Conservation (phyloP, 2,329 filamentous ascomycete species). For the Botrytis squamosa region DNA sequence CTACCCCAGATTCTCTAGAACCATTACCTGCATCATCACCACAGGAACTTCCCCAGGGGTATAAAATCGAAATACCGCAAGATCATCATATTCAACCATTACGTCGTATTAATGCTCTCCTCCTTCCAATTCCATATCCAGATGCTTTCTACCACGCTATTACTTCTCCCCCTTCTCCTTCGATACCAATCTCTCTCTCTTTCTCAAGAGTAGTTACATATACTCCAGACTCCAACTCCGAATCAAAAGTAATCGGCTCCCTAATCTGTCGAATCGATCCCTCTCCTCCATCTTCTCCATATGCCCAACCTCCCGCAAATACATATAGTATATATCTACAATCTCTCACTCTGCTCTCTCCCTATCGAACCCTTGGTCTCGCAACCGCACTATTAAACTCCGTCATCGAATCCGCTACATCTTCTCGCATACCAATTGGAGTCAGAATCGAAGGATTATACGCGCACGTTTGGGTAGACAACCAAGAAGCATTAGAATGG, state of each 20-base stretch:
- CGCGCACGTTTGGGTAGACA: constrained; percentile 68
- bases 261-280: constrained; percentile 61
- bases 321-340: constrained; percentile 61
- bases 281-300: constrained; percentile 32
- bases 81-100: constrained; percentile 56
- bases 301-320: constrained; percentile 21
- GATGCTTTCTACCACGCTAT: constrained; percentile 61
- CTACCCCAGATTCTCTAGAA: constrained; percentile 23
- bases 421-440: constrained; percentile 11
- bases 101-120: constrained; percentile 62
- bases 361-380: constrained; percentile 60
- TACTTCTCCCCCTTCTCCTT: constrained; percentile 49
- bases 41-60: constrained; percentile 43
- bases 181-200: constrained; percentile 37
- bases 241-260: constrained; percentile 57
- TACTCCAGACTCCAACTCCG: constrained; percentile 7
- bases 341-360: constrained; percentile 61
- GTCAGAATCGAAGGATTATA: constrained; percentile 48
- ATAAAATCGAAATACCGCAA: constrained; percentile 52
- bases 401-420: constrained; percentile 28
- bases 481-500: constrained; percentile 62
- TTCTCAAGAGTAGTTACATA: constrained; percentile 56
- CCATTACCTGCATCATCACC: constrained; percentile 11
- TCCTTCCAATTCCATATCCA: constrained; percentile 62
- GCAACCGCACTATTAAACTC: constrained; percentile 53